Evolutionary conservation across 345 rosid genomes (phyloP).

Genomic region (Corymbia maculata): DNA sequence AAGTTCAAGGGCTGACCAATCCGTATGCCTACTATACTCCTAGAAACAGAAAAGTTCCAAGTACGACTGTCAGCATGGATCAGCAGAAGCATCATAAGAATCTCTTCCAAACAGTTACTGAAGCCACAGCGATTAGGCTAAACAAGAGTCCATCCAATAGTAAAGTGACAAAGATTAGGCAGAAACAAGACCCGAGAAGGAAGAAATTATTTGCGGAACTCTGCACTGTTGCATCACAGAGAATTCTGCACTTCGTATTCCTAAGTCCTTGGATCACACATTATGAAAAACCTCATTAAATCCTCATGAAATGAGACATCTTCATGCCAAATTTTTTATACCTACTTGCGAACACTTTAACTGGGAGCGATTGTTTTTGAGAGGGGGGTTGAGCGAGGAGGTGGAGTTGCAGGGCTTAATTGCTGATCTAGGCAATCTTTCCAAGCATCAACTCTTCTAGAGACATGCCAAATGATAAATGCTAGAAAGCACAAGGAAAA

Average conservation of each 20-base stretch:
- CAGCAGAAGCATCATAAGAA: neutral
- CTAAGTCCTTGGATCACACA: neutral
- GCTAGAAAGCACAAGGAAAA: neutral
- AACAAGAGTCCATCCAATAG: neutral
- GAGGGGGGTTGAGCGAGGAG: neutral
- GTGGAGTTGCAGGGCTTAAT: neutral
- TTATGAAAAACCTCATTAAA: neutral
- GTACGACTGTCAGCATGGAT: neutral
- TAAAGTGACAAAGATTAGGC: neutral
- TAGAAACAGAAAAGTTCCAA: neutral
- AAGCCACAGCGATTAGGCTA: neutral
- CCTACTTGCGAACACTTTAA: neutral
- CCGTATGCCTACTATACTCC: neutral
- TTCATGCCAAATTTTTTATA: neutral
- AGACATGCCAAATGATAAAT: neutral
- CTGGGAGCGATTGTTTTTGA: neutral
- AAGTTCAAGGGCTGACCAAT: neutral
- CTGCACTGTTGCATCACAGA: neutral
- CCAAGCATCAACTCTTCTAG: neutral
- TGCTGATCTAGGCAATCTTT: neutral
- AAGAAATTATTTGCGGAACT: neutral
- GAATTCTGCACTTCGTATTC: neutral
- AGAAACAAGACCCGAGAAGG: neutral
- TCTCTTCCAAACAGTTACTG: neutral
- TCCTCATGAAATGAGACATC: neutral